These are phyloP conservation scores for Penicillium fimorum DNA, from an alignment of 495 filamentous ascomycete species.

Conservation along the genomic window DNA sequence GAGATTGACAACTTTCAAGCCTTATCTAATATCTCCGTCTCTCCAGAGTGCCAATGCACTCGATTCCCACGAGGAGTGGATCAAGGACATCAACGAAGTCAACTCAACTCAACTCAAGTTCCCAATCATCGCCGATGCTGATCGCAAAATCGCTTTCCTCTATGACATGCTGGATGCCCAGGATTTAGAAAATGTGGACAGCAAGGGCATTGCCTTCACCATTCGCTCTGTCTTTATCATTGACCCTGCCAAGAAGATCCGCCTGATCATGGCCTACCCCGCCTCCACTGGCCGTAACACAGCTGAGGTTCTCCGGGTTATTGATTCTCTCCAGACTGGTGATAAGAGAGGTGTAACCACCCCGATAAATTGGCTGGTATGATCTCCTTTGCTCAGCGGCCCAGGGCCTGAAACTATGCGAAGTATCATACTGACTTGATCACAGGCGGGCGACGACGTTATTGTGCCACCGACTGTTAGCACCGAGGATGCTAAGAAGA, in stretches of 20 bases:
- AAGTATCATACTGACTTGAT: constrained; percentile 6
- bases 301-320: constrained; percentile 61
- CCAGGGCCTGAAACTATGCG: background rate
- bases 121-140: constrained; percentile 68
- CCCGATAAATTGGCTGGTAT: constrained; percentile 56
- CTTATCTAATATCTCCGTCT: constrained; percentile 37
- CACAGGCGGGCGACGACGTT: constrained; percentile 57
- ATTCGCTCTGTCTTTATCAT: constrained; percentile 71
- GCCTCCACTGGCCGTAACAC: constrained; percentile 65
- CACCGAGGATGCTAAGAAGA: constrained; percentile 62
- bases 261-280: constrained; percentile 66
- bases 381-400: background rate
- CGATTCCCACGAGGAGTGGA: constrained; percentile 59
- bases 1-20: background rate
- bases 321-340: constrained; percentile 63
- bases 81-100: constrained; percentile 66
- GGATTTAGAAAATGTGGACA: constrained; percentile 55
- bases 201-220: constrained; percentile 62
- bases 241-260: constrained; percentile 68
- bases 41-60: constrained; percentile 56
- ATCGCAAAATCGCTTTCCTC: constrained; percentile 61
- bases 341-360: constrained; percentile 63
- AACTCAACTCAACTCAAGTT: constrained; percentile 55
- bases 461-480: constrained; percentile 63
- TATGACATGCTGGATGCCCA: constrained; percentile 69